Evolutionary conservation across 2,329 filamentous ascomycete genomes (phyloP).

Genomic region (Clarireedia sp.): DNA sequence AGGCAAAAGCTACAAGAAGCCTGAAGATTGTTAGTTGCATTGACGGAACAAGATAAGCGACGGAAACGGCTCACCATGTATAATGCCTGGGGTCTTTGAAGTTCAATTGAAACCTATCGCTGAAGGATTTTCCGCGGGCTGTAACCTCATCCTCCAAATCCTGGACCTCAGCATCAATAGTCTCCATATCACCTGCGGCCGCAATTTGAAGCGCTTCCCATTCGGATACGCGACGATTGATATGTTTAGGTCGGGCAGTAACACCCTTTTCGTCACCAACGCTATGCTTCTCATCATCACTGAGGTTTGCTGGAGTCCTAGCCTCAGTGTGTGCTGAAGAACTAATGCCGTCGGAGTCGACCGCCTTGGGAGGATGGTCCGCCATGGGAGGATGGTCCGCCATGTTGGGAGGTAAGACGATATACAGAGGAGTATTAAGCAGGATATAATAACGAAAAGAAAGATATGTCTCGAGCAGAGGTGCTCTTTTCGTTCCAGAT

Average conservation of each 20-base stretch:
- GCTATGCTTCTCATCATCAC: background rate
- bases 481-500: background rate
- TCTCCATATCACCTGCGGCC: slow-evolving; percentile 24
- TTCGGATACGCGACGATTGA: slow-evolving; percentile 18
- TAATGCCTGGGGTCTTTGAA: slow-evolving; percentile 57
- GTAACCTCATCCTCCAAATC: slow-evolving; percentile 28
- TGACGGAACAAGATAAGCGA: background rate
- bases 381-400: slow-evolving; percentile 2
- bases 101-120: slow-evolving; percentile 41
- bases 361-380: background rate
- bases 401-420: background rate
- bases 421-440: background rate
- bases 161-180: slow-evolving; percentile 29
- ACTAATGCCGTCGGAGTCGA: background rate
- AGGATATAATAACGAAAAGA: background rate
- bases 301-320: background rate
- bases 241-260: background rate
- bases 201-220: slow-evolving; percentile 28
- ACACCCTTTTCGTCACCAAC: background rate
- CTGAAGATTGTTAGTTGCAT: background rate
- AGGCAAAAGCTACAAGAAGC: slow-evolving; percentile 48
- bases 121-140: slow-evolving; percentile 18
- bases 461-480: background rate
- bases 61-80: slow-evolving; percentile 33
- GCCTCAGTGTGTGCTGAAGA: background rate